Base-by-base conservation (phyloP, 441 rosid species). In the Populus hybrid region DNA sequence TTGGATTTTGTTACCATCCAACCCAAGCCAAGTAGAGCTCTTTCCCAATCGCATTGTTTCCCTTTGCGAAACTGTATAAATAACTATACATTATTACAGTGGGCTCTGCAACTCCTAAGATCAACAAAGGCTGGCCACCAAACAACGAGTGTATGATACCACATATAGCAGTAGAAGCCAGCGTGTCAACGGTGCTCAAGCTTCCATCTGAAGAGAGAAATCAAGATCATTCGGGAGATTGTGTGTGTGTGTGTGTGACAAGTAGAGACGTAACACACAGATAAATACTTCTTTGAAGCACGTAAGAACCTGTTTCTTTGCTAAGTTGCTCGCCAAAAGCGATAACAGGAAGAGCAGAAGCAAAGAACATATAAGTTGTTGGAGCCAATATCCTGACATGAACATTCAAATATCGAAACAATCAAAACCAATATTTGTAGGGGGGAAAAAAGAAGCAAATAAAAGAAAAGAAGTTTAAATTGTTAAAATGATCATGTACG, bases 281-380 rank as follows among this genome's bases (percentile, higher is more conserved):
- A 33, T 33, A 33, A 33, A 33, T 33, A 33, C 36, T 9, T n/a
- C n/a, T n/a, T 20, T 24, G 45, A 29, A 29, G 24, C 14, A 16
- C 2, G 21, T n/a, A 10, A 6, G 5, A 50, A 87, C 89, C 81
- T n/a, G 87, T 87, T 69, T 87, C 89, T 75, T 71, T 78, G 67
- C 83, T 83, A 26, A 87, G 83, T 45, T 84, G 87, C 65, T 83
- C 89, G 9, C 87, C 87, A 16, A 87, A 87, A 68, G 89, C 89
- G 53, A 87, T 84, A 59, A 84, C 87, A 0, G 89, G 89, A 79
- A 87, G 85, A 8, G 87, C 84, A 35, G 86, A 87, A 35, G 86
- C 87, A 50, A 84, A 87, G 78, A 83, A 87, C 35, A 87, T 80
- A 63, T 79, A 81, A 56, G 80, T 75, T 3, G 86, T 87, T 16